These are phyloP conservation scores for Vitis hybrid DNA, from an alignment of 177 flowering plant species.

Conservation along the genomic window DNA sequence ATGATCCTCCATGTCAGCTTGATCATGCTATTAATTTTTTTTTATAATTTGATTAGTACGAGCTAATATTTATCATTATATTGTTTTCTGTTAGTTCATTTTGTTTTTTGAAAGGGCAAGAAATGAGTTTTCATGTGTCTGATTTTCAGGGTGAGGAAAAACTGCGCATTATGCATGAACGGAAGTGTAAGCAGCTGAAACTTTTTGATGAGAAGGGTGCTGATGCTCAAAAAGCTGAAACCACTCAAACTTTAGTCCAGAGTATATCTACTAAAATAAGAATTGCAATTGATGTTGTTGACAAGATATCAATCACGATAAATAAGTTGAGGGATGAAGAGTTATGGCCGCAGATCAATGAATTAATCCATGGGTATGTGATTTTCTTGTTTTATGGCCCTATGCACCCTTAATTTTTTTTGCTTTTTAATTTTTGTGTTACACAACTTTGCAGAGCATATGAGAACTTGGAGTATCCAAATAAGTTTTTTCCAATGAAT, in stretches of 20 bases:
- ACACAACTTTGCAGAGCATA: too few species aligned
- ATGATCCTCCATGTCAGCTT: too few species aligned
- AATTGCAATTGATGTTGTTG: slow-evolving; percentile 37
- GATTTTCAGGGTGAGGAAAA: slow-evolving; percentile 35
- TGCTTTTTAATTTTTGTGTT: too few species aligned
- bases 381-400: neutral
- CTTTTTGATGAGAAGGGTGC: slow-evolving; percentile 24
- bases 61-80: too few species aligned
- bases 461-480: too few species aligned
- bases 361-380: slow-evolving; percentile 30
- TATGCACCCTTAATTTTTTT: too few species aligned
- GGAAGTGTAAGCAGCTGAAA: slow-evolving; percentile 30
- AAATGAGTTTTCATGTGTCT: too few species aligned
- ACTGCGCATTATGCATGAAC: slow-evolving; percentile 21
- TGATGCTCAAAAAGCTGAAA: slow-evolving; percentile 23
- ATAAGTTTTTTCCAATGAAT: too few species aligned
- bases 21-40: neutral
- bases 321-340: slow-evolving; percentile 42
- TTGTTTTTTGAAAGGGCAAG: too few species aligned
- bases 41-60: neutral
- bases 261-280: slow-evolving; percentile 26
- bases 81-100: too few species aligned
- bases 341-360: slow-evolving; percentile 29
- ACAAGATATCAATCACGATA: slow-evolving; percentile 29
- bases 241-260: slow-evolving; percentile 14